Base-by-base conservation (phyloP, 345 rosid species). In the Eucalyptus tenuipes region DNA sequence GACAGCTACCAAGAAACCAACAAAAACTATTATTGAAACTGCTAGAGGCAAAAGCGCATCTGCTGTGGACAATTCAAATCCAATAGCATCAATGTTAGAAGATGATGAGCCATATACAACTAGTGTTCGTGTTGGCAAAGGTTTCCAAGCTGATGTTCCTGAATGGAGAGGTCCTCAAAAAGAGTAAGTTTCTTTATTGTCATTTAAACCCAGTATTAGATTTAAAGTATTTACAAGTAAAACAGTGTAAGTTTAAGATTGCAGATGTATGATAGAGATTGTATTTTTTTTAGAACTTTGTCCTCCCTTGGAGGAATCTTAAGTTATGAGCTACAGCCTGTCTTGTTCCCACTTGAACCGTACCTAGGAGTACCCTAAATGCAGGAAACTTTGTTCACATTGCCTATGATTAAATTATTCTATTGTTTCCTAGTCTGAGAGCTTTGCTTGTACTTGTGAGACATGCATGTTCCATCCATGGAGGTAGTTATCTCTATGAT, bases 131-230 rank as follows among this genome's bases (percentile, higher is more conserved):
- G 89, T 95, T 86, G 99, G 99, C 27, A 98, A 95, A 93, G 95
- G 96, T 91, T 95, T 94, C 90, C 99, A 98, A 95, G 97, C 97
- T 10, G 94, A 97, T 75, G 95, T 98, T 90, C 96, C 98, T 88
- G 96, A 94, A 45, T 95, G 99, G 98, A 91, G 92, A 79, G 98
- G 95, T 91, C 99, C 97, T 88, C 87, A 89, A 52, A 90, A 88
- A 49, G 88, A 91, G 99, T 98, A 93, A 88, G 94, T 92, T 87
- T 87, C 52, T 88, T 53, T 86, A 45, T 87, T 75, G 61, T 87
- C 45, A 24, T 37, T 48, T 27, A 20, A 53, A 66, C 85, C 55
- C 1, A 1, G 48, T 37, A 17, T 68, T 68, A 68, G 80, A 68
- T 33, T 33, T 40, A 68, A 68, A 68, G 44, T 33, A 68, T 10